Evolutionary conservation across 306 rosid genomes (phyloP).

Genomic region (Rubus idaeus): DNA sequence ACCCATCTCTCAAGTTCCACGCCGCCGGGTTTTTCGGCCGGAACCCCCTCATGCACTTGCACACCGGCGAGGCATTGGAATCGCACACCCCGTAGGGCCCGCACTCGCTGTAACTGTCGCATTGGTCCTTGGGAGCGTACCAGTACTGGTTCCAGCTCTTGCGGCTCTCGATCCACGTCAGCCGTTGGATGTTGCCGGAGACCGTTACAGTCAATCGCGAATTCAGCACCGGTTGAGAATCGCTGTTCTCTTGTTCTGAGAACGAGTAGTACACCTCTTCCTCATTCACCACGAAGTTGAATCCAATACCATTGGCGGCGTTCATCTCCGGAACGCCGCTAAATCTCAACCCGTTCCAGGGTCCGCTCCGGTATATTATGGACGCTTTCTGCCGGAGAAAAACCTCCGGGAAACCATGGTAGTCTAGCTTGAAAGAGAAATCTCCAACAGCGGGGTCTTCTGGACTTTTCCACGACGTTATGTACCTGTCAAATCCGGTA

Average conservation of each 20-base stretch:
- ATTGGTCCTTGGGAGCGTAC: conserved; percentile 72
- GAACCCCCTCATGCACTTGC: conserved; percentile 62
- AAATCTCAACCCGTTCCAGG: conserved; percentile 75
- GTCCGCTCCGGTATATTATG: conserved; percentile 51
- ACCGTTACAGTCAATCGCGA: conserved; percentile 45
- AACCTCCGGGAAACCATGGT: conserved; percentile 56
- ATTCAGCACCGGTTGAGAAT: not conserved
- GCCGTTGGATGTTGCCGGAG: conserved; percentile 38
- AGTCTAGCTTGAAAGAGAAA: conserved; percentile 41
- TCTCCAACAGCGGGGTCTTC: conserved; percentile 60
- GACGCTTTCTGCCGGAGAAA: conserved; percentile 23
- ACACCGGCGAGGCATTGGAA: conserved; percentile 57
- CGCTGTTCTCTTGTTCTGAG: not conserved
- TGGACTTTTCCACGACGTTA: conserved; percentile 53
- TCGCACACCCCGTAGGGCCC: conserved; percentile 69
- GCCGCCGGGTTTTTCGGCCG: conserved; percentile 49
- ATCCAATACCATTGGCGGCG: conserved; percentile 25
- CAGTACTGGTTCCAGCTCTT: conserved; percentile 50
- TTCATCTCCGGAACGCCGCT: conserved; percentile 75
- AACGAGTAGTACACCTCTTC: conserved; percentile 53
- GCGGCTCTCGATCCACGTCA: conserved; percentile 41
- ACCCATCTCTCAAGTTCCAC: conserved; percentile 74
- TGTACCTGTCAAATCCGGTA: conserved; percentile 32
- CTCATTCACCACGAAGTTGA: conserved; percentile 26
- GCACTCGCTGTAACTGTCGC: conserved; percentile 44